Percentiles rank a stretch among this genome's conserved stretches.
These are phyloP conservation scores for Solanum lycopersicoides DNA, from an alignment of 257 asterid genomes.

Conservation along the genomic window DNA sequence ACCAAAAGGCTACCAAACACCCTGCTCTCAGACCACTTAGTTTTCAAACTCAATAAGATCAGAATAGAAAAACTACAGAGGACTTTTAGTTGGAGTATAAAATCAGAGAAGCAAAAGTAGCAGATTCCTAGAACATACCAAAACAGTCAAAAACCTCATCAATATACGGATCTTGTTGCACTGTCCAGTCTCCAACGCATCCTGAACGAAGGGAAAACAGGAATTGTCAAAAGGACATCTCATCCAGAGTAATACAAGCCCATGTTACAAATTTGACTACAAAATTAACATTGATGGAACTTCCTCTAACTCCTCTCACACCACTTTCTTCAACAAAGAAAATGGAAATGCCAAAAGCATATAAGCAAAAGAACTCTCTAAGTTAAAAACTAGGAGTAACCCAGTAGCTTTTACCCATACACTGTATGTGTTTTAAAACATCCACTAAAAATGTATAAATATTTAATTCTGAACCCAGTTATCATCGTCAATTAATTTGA, in stretches of 20 bases:
- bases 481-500: not conserved
- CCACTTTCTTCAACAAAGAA: not conserved
- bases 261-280: not conserved
- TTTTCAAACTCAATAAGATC: not conserved
- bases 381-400: not conserved
- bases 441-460: not conserved
- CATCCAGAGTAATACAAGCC: not conserved
- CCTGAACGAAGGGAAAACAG: slow-evolving; percentile 27
- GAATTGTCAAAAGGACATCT: not conserved
- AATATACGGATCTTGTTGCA: slow-evolving; percentile 72
- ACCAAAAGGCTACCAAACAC: not conserved
- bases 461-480: not conserved
- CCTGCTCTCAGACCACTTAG: not conserved
- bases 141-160: slow-evolving; percentile 76
- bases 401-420: not conserved
- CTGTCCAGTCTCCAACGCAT: slow-evolving; percentile 59
- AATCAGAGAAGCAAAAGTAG: slow-evolving; percentile 2
- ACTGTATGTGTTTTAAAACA: not conserved
- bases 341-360: not conserved
- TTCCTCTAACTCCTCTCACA: not conserved
- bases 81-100: not conserved
- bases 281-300: not conserved
- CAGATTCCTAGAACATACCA: slow-evolving; percentile 44
- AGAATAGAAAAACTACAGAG: not conserved
- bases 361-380: not conserved